phyloP scores from a whole-genome alignment of 768 basidiomycete genomes.

The Saitozyma sp. region DNA sequence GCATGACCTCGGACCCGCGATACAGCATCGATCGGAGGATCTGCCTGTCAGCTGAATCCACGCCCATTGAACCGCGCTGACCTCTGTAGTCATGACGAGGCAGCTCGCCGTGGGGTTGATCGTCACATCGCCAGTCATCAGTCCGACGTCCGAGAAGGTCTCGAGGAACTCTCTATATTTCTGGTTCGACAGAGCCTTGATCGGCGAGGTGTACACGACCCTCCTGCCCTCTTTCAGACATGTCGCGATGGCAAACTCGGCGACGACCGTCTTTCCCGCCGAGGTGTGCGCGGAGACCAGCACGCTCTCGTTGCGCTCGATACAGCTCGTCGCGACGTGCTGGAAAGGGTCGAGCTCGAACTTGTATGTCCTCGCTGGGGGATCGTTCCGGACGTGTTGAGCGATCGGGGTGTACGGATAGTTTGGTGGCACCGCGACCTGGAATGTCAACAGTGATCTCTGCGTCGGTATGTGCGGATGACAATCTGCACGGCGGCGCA shows the following conservation, averaged over 20 bases:
- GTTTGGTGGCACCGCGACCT: conserved; percentile 91
- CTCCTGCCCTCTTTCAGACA: conserved; percentile 89
- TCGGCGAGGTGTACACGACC: conserved; percentile 98
- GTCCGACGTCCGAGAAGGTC: conserved; percentile 94
- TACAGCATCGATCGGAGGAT: conserved; percentile 99
- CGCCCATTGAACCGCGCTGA: conserved; percentile 50
- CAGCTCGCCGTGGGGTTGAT: conserved; percentile 97
- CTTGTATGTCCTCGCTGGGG: conserved; percentile 89
- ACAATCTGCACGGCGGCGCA: neutral
- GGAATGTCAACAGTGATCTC: conserved; percentile 41
- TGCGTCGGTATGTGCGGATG: neutral
- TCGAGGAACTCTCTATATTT: conserved; percentile 98
- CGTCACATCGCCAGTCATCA: conserved; percentile 99
- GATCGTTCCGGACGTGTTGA: conserved; percentile 83
- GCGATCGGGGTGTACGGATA: conserved; percentile 89
- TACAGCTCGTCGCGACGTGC: conserved; percentile 87
- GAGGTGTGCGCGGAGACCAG: conserved; percentile 98
- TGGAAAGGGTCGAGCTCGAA: conserved; percentile 98
- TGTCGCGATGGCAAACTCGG: conserved; percentile 98
- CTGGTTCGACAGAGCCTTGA: conserved; percentile 98
- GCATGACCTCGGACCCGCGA: conserved; percentile 97
- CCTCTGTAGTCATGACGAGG: conserved; percentile 99
- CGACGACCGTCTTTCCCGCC: conserved; percentile 98
- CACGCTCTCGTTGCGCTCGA: conserved; percentile 95
- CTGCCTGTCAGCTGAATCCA: conserved; percentile 54